phyloP scores from a whole-genome alignment of 257 asterid species.

The Thymus mandschuricus region DNA sequence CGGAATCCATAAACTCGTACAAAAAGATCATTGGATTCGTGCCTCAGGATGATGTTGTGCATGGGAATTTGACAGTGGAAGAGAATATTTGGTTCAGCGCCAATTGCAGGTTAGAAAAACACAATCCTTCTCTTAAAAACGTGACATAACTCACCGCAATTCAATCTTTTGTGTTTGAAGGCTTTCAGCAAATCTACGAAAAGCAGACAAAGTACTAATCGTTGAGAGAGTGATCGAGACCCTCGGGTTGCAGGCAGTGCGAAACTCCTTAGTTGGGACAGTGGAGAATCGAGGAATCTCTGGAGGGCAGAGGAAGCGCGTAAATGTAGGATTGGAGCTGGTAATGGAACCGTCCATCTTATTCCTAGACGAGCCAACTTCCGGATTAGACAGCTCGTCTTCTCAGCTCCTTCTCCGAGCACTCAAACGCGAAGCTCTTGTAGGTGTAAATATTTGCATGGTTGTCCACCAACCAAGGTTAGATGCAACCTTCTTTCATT shows the following conservation, averaged over 20 bases:
- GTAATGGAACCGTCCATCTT: conserved; percentile 97
- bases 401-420: conserved; percentile 92
- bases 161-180: conserved; percentile 42
- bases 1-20: conserved; percentile 72
- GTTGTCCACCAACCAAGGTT: conserved; percentile 98
- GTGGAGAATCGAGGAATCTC: conserved; percentile 93
- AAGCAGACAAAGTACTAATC: conserved; percentile 79
- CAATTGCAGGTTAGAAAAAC: conserved; percentile 69
- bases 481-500: conserved; percentile 3
- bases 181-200: conserved; percentile 72
- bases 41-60: conserved; percentile 97
- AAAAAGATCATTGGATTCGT: conserved; percentile 87
- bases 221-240: conserved; percentile 89
- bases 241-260: conserved; percentile 78
- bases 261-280: conserved; percentile 86
- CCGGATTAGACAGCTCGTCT: conserved; percentile 95
- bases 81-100: conserved; percentile 99
- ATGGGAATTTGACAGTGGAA: conserved; percentile 93
- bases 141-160: not conserved
- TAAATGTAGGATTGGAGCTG: conserved; percentile 90
- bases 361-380: conserved; percentile 91
- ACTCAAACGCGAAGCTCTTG: conserved; percentile 92
- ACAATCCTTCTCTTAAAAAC: not conserved
- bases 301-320: conserved; percentile 96
- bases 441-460: conserved; percentile 93